phyloP scores from a whole-genome alignment of 108 stramenopile genomes.

The Cyclotella atomus region DNA sequence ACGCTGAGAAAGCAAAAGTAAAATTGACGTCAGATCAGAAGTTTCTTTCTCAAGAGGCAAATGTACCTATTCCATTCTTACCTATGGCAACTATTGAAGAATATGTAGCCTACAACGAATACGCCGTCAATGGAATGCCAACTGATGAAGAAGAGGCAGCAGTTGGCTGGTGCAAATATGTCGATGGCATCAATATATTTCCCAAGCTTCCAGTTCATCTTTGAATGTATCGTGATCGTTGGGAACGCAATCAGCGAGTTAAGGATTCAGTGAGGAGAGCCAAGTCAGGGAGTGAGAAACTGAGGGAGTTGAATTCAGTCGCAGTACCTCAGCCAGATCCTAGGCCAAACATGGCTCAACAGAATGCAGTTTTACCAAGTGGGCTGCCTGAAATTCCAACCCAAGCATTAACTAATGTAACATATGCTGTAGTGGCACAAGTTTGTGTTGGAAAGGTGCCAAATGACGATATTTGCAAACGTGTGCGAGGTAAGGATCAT shows the following conservation, averaged over 20 bases:
- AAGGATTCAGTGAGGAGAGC: constrained; percentile 4
- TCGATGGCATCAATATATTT: constrained; percentile 26
- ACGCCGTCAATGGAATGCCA: not conserved
- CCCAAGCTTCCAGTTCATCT: constrained; percentile 32
- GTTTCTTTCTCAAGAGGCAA: constrained; percentile 17
- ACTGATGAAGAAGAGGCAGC: constrained; percentile 18
- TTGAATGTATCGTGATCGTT: constrained; percentile 2
- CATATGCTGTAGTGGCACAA: not conserved
- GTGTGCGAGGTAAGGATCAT: not conserved
- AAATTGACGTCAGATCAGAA: constrained; percentile 27
- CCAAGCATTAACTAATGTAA: not conserved
- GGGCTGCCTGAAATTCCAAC: not conserved
- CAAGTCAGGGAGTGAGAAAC: not conserved
- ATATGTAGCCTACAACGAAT: not conserved
- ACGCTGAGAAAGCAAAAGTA: constrained; percentile 1
- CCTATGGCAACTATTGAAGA: constrained; percentile 13
- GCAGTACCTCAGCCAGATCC: not conserved
- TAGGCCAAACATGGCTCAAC: not conserved
- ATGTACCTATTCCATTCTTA: constrained; percentile 14
- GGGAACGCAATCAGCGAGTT: constrained; percentile 16
- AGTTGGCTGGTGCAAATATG: constrained; percentile 30
- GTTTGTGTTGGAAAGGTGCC: not conserved
- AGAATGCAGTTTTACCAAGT: not conserved
- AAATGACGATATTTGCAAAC: not conserved
- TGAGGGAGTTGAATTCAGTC: not conserved